Conservation (phyloP, 176 grass and related monocot species). For the Cocos nucifera region DNA sequence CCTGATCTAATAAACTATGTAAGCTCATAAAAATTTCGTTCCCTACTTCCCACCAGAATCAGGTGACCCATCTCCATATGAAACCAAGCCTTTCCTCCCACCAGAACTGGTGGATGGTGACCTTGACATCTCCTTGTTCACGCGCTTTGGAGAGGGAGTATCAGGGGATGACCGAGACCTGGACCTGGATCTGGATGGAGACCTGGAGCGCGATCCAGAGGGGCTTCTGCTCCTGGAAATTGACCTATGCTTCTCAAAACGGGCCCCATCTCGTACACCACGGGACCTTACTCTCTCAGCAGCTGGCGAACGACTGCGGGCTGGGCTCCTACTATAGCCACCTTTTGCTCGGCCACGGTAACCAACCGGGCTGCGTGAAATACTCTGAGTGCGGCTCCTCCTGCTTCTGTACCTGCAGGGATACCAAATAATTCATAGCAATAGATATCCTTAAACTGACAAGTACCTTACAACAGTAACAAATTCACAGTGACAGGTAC, state of each 20-base stretch:
- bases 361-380: constrained; percentile 51
- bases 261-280: constrained; percentile 18
- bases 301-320: constrained; percentile 45
- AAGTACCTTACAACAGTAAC: too few species aligned
- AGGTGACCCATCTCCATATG: constrained; percentile 78
- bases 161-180: constrained; percentile 39
- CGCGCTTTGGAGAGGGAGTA: constrained; percentile 46
- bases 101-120: constrained; percentile 63
- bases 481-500: too few species aligned
- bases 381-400: constrained; percentile 58
- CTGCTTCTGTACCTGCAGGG: constrained; percentile 50
- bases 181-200: constrained; percentile 24
- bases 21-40: background rate
- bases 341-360: constrained; percentile 40
- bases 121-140: constrained; percentile 36
- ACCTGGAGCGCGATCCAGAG: constrained; percentile 60
- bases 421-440: too few species aligned
- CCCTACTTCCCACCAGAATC: constrained; percentile 44
- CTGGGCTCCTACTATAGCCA: constrained; percentile 59
- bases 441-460: too few species aligned
- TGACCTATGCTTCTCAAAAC: constrained; percentile 24
- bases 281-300: constrained; percentile 38
- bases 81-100: constrained; percentile 84
- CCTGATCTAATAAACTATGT: background rate
- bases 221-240: constrained; percentile 60